Evolutionary conservation across 1,139 yeast species (phyloP), one percentile per base, ranked within the genome.

Genomic region (Geotrichum histeridarum): DNA sequence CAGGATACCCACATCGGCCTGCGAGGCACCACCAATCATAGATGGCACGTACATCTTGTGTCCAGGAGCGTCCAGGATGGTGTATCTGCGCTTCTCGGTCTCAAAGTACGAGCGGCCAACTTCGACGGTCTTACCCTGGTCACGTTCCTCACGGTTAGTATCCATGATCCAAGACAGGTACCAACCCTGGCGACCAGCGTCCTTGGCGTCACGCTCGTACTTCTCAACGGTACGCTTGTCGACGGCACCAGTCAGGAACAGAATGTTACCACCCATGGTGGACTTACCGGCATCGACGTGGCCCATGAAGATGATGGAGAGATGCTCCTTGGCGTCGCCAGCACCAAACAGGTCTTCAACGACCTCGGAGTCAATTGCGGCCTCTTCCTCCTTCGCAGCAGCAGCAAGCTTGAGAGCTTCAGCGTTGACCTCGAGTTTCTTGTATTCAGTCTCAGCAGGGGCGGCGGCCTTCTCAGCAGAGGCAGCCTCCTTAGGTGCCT

Each of bases 101-200:
- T 93, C 99, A 66, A 93, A 93, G 70, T 86, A 89, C 15, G 98
- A 95, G 70, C 91, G 90, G 68, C 99, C 99, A 61, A 93, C 98
- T 75, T 93, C 99, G 66, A 93, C 95, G 63, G 99, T 93, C 77
- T 93, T 94, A 78, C 99, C 99, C 73, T 93, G 96, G 66, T 80
- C 87, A 78, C 99, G 87, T 77, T 93, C 99, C 75, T 93, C 99
- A 74, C 90, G 90, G 77, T 94, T 93, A 65, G 98, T 91, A 73
- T 93, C 99, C 96, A 93, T 91, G 65, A 94, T 95, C 99, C 99
- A 93, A 11, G 98, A 91, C 67, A 93, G 78, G 71, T 93, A 93
- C 99, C 99, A 93, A 73, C 98, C 97, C 77, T 91, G 98, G 77
- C 98, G 87, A 72, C 99, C 98, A 47, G 98, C 98, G 66, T 93